Percentiles rank a stretch among this genome's conserved stretches.
phyloP scores from a whole-genome alignment of 306 rosid genomes.

The Macrotyloma uniflorum region DNA sequence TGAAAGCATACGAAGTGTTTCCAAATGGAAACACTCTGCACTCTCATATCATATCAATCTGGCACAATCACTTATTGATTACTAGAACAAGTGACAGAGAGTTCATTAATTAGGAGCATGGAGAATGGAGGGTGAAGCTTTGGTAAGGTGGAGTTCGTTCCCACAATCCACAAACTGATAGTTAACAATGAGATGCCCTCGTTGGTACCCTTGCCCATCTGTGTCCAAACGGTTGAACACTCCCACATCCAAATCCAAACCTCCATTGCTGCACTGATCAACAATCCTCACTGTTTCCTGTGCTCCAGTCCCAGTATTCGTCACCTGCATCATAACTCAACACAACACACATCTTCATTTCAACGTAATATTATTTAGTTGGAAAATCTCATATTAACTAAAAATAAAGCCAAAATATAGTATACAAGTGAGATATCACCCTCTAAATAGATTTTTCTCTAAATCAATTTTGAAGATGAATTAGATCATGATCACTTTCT shows the following conservation, averaged over 20 bases:
- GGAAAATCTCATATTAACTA: too few species aligned
- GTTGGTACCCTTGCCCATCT: constrained; percentile 46
- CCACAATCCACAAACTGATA: constrained; percentile 66
- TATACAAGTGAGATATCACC: too few species aligned
- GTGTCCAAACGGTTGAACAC: constrained; percentile 60
- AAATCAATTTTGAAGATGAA: too few species aligned
- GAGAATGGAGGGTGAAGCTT: constrained; percentile 35
- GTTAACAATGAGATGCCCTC: constrained; percentile 57
- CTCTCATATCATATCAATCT: neutral
- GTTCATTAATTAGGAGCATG: neutral
- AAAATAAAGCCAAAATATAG: too few species aligned
- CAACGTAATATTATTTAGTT: too few species aligned
- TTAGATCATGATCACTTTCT: too few species aligned
- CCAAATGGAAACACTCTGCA: neutral
- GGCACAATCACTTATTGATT: neutral
- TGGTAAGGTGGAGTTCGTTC: neutral
- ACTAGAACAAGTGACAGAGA: too few species aligned
- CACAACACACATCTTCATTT: neutral
- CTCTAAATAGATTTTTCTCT: too few species aligned
- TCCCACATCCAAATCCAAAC: constrained; percentile 66
- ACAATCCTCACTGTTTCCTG: constrained; percentile 63
- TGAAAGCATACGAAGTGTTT: neutral
- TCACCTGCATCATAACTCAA: constrained; percentile 63
- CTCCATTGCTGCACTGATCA: constrained; percentile 73
- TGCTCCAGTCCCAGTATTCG: constrained; percentile 52